Percentiles rank a stretch among this genome's conserved stretches.
Evolutionary conservation across 345 rosid species (phyloP).

Genomic region (Gossypium stocksii): DNA sequence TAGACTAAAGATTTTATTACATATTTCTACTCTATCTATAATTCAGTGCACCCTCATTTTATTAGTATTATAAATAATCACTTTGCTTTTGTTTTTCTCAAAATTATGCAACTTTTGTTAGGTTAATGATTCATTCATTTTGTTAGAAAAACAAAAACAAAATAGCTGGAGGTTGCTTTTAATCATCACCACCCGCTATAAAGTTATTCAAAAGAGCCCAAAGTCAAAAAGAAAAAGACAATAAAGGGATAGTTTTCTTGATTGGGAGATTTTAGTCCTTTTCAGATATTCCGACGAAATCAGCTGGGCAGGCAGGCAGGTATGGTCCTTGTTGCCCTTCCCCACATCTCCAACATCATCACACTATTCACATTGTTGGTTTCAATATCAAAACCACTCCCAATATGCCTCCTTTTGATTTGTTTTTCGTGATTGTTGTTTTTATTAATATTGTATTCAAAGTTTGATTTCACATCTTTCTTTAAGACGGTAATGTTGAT

Average conservation of each 20-base stretch:
- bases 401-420: too few relatives aligned
- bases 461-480: too few relatives aligned
- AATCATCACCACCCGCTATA: not conserved
- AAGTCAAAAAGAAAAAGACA: not conserved
- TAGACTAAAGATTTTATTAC: too few relatives aligned
- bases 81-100: not conserved
- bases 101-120: constrained; percentile 10
- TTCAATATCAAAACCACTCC: not conserved
- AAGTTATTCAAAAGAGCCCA: not conserved
- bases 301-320: constrained; percentile 5
- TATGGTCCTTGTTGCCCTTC: not conserved
- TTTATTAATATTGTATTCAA: too few relatives aligned
- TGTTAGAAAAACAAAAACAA: not conserved
- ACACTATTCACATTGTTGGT: not conserved
- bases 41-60: too few relatives aligned
- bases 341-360: constrained; percentile 1
- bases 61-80: not conserved
- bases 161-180: constrained; percentile 1
- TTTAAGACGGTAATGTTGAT: too few relatives aligned
- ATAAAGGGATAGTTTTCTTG: not conserved
- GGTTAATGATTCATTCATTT: constrained; percentile 3
- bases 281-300: not conserved
- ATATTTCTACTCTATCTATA: too few relatives aligned
- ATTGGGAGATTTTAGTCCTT: constrained; percentile 31
- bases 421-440: too few relatives aligned